Conservation (phyloP, 495 filamentous ascomycete genomes). For the Penicillium lagena region DNA sequence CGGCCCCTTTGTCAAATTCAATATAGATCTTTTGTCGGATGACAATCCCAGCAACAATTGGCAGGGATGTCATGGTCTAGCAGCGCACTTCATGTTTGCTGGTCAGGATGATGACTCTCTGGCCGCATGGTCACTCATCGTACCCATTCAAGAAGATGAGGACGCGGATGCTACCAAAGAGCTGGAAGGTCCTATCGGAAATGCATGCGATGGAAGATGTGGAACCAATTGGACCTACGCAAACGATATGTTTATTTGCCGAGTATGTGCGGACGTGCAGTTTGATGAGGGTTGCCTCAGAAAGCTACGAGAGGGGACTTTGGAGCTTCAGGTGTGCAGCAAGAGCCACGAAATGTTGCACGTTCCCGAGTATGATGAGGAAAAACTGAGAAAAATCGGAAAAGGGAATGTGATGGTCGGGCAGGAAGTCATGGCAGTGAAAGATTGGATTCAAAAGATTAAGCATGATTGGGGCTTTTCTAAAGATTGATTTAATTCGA, state of each 20-base stretch:
- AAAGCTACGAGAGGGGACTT: conserved; percentile 16
- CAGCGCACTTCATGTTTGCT: conserved; percentile 8
- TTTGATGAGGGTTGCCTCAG: conserved; percentile 24
- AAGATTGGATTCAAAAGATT: conserved; percentile 23
- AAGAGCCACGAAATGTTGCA: conserved; percentile 30
- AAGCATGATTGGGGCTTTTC: conserved; percentile 1
- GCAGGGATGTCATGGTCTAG: conserved; percentile 25
- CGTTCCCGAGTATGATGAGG: conserved; percentile 27
- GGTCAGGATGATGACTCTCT: too few relatives aligned
- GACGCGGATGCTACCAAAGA: neutral
- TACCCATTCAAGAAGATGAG: neutral
- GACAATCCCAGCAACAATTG: conserved; percentile 37
- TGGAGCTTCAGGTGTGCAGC: conserved; percentile 22
- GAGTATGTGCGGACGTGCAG: conserved; percentile 26
- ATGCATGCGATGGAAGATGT: conserved; percentile 19
- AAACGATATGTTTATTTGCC: conserved; percentile 27
- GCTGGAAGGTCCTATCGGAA: conserved; percentile 1
- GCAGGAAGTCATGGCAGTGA: conserved; percentile 24
- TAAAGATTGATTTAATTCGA: too few relatives aligned
- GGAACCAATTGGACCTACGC: conserved; percentile 14
- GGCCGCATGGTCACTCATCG: conserved; percentile 14
- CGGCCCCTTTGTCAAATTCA: conserved; percentile 21
- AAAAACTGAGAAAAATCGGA: conserved; percentile 5
- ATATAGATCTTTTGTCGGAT: conserved; percentile 36
- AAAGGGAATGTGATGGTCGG: conserved; percentile 22